Conservation (phyloP, 306 rosid genomes). For the Oxytropis ochrocephala region DNA sequence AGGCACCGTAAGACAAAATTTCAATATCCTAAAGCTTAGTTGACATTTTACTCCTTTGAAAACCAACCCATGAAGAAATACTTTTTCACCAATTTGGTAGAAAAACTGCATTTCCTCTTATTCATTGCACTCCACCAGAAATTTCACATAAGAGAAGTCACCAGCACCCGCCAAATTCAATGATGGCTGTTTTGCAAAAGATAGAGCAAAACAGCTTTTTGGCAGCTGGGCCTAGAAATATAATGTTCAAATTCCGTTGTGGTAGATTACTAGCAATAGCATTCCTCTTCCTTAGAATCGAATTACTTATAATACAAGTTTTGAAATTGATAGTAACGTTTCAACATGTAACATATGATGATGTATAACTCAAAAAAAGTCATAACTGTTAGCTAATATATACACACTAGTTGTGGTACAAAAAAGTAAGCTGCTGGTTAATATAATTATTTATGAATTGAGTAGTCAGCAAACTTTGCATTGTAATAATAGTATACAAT, state of each 20-base stretch:
- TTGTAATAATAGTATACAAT: not conserved
- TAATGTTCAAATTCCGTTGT: constrained; percentile 7
- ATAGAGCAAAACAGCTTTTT: constrained; percentile 12
- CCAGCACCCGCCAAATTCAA: constrained; percentile 15
- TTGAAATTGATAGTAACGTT: constrained; percentile 6
- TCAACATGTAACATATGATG: not conserved
- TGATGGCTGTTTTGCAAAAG: constrained; percentile 14
- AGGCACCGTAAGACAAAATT: not conserved
- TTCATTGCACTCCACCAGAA: not conserved
- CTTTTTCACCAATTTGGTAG: constrained; percentile 9
- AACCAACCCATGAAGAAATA: constrained; percentile 6
- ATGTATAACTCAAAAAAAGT: not conserved
- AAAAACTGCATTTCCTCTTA: constrained; percentile 4
- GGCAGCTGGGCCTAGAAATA: constrained; percentile 1
- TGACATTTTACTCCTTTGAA: constrained; percentile 4
- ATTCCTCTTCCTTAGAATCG: not conserved
- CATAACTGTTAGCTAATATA: constrained; percentile 17
- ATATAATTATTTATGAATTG: not conserved
- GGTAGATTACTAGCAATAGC: not conserved
- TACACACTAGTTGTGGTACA: not conserved
- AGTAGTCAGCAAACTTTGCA: not conserved
- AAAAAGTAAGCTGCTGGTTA: not conserved
- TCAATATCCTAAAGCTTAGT: not conserved
- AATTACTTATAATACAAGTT: constrained; percentile 6
- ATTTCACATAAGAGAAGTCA: constrained; percentile 20